Evolutionary conservation across 306 rosid genomes (phyloP), one percentile per base, ranked within the genome.

Genomic region (Alnus rubra): DNA sequence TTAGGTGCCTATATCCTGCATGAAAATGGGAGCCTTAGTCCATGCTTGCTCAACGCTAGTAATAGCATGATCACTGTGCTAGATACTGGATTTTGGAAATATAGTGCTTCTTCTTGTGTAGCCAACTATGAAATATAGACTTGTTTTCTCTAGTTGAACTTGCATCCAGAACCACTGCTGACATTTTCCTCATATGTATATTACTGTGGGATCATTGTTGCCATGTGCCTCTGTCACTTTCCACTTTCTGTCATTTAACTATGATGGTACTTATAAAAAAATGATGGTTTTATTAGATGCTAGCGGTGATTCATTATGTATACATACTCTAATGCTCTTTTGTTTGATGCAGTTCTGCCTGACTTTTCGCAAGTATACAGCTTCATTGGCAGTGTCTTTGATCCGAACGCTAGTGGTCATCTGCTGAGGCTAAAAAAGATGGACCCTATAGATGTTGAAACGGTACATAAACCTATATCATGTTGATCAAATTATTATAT

Each of bases 321-420:
- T 39, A n/a, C 50, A 79, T 64, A 10, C 75, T 75, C 54, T 28
- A 49, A 59, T 45, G 51, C 53, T 33, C 56, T 75, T 70, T 60
- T 63, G 23, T 65, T 37, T 71, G 65, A 11, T 90, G 97, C 96
- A 96, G 99, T 96, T 85, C 90, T 93, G 79, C 99, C 99, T 0
- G 99, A 96, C 89, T 96, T 96, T 82, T 58, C 85, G 50, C 93
- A 87, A 81, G 99, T 96, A 44, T 96, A 96, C 85, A 64, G 74
- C 83, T 96, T 96, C 88, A 91, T 96, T 83, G 99, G 99, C 74
- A 91, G 97, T 73, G 96, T 96, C 74, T 96, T 96, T 84, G 99
- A 96, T 83, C 96, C 98, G 39, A 82, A 82, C 58, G 76, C 62
- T 74, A 48, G 89, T 48, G 97, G 91, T 71, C 98, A 96, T 87